Evolutionary conservation across 345 rosid species (phyloP).

Genomic region (Hevea brasiliensis): DNA sequence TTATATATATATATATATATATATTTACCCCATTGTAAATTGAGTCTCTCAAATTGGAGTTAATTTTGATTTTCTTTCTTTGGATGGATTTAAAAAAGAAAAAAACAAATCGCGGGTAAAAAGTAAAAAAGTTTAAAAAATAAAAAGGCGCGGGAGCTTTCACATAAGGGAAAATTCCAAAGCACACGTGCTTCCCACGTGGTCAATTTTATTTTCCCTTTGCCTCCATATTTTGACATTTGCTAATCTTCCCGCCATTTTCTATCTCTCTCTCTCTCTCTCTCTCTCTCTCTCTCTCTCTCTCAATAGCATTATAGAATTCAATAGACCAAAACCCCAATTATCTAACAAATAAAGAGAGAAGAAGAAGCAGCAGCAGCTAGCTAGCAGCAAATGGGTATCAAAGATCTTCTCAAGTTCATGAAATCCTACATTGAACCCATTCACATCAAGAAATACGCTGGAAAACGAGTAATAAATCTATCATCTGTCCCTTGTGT

Average conservation of each 20-base stretch:
- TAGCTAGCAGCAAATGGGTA: conserved; percentile 54
- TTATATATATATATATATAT: no score
- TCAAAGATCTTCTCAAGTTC: conserved; percentile 86
- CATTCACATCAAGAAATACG: conserved; percentile 73
- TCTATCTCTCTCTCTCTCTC: conserved; percentile 19
- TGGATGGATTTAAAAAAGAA: no score
- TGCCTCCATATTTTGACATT: conserved; percentile 27
- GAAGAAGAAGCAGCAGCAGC: conserved; percentile 14
- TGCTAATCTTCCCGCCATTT: conserved; percentile 43
- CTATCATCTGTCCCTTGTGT: not conserved
- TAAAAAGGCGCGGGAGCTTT: no score
- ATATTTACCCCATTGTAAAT: no score
- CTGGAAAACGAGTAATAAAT: conserved; percentile 62
- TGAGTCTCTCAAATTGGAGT: no score
- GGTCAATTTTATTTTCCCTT: not conserved
- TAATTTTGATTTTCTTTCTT: no score
- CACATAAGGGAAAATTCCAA: no score
- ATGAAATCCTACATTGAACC: conserved; percentile 76
- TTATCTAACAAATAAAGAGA: not conserved
- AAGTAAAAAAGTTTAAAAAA: no score
- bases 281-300: conserved; percentile 1
- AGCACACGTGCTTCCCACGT: no score
- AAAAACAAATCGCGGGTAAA: no score
- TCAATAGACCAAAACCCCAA: not conserved
- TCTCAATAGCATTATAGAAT: not conserved